Conservation (phyloP, 2,329 filamentous ascomycete genomes). For the Albophoma yamanashiensis region DNA sequence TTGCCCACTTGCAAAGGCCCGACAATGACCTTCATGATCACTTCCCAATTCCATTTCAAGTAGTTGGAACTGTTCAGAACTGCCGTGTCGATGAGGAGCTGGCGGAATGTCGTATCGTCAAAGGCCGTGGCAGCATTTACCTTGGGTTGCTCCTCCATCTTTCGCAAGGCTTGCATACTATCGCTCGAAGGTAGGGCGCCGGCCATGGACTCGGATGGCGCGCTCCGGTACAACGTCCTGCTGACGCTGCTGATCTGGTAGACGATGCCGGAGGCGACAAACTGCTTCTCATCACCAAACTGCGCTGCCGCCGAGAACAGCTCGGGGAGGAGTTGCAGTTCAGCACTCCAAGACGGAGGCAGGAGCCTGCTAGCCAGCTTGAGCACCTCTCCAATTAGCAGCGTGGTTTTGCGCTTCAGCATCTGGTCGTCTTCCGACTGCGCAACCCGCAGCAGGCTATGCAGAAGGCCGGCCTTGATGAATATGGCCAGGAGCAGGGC, state of each 20-base stretch:
- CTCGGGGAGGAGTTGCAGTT: conserved; percentile 80
- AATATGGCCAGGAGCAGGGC: conserved; percentile 79
- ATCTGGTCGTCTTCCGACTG: conserved; percentile 56
- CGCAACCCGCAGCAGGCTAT: conserved; percentile 51
- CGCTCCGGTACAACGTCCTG: conserved; percentile 76
- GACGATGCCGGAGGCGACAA: conserved; percentile 78
- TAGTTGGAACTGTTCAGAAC: conserved; percentile 86
- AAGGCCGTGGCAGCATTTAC: conserved; percentile 32
- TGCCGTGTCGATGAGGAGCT: conserved; percentile 63
- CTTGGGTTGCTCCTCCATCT: conserved; percentile 48
- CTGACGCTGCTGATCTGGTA: conserved; percentile 98
- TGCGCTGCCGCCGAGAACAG: conserved; percentile 68
- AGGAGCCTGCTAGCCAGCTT: conserved; percentile 81
- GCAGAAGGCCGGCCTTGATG: conserved; percentile 67
- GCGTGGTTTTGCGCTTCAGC: conserved; percentile 77
- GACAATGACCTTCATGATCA: conserved; percentile 83
- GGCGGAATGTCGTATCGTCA: conserved; percentile 53
- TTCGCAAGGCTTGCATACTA: conserved; percentile 35
- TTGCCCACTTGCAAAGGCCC: conserved; percentile 87
- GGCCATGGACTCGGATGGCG: conserved; percentile 33
- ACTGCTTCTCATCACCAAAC: conserved; percentile 61
- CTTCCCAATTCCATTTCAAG: conserved; percentile 94
- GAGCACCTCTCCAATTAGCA: conserved; percentile 83
- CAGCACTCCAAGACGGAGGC: conserved; percentile 69
- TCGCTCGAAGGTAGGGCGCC: conserved; percentile 29